These are phyloP conservation scores for Sporothrix pseudoabietina DNA, from an alignment of 2,329 filamentous ascomycete genomes.

Conservation along the genomic window DNA sequence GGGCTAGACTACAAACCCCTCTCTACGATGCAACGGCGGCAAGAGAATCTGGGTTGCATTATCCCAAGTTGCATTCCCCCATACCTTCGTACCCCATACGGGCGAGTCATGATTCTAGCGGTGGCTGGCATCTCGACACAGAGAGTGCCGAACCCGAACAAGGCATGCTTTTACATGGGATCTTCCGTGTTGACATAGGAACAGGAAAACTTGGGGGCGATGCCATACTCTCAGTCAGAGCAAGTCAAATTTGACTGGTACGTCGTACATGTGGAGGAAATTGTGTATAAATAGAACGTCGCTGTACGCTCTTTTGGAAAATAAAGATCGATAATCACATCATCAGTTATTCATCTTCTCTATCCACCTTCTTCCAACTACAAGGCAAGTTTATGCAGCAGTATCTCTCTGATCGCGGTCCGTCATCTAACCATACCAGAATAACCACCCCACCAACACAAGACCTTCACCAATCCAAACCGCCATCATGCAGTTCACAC, in stretches of 20 bases:
- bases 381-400: neutral
- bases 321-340: too few species aligned
- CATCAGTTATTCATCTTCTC: neutral
- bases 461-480: too few species aligned
- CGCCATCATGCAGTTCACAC: neutral
- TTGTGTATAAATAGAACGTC: too few species aligned
- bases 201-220: neutral
- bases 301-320: too few species aligned
- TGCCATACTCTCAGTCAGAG: too few species aligned
- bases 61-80: constrained; percentile 14
- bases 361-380: neutral
- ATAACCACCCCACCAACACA: neutral
- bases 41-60: neutral
- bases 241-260: too few species aligned
- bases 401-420: too few species aligned
- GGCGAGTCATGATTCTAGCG: constrained; percentile 17
- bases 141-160: neutral
- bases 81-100: neutral
- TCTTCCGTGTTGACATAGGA: neutral
- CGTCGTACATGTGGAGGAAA: too few species aligned
- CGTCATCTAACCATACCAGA: neutral
- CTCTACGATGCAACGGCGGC: neutral
- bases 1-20: neutral
- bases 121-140: neutral
- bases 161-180: neutral